These are phyloP conservation scores for Didymella segeticola DNA, from an alignment of 2,329 filamentous ascomycete genomes.

Conservation along the genomic window DNA sequence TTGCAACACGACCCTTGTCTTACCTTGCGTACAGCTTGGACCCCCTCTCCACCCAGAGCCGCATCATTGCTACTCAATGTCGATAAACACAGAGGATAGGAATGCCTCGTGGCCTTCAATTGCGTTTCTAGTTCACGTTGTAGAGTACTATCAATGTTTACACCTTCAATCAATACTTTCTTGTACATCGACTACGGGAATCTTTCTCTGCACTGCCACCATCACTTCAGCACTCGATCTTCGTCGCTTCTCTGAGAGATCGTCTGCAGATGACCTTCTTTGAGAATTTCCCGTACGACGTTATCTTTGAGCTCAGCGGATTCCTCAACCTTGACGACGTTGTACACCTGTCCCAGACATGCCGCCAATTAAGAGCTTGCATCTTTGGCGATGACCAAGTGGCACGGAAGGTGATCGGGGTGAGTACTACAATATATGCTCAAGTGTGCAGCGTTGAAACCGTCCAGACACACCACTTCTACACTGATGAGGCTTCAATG, in stretches of 20 bases:
- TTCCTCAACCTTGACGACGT: constrained; percentile 65
- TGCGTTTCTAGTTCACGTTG: neutral
- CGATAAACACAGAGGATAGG: neutral
- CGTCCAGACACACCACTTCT: constrained; percentile 49
- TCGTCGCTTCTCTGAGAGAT: neutral
- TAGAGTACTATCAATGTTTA: neutral
- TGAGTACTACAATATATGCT: constrained; percentile 42
- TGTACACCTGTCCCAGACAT: constrained; percentile 62
- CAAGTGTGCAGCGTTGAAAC: neutral
- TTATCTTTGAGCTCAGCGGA: constrained; percentile 65
- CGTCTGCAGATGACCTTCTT: constrained; percentile 31
- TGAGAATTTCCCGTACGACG: constrained; percentile 66
- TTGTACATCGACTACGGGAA: neutral
- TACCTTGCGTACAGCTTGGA: too few species aligned
- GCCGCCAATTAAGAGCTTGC: constrained; percentile 59
- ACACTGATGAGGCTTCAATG: constrained; percentile 55
- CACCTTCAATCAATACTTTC: neutral
- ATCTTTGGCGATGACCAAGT: constrained; percentile 61
- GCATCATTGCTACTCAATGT: neutral
- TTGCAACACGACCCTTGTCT: neutral
- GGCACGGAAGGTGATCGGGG: constrained; percentile 65
- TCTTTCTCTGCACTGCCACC: too few species aligned
- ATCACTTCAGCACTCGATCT: neutral
- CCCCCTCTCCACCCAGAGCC: neutral
- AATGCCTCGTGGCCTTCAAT: neutral